These are phyloP conservation scores for Aspergillus niger DNA, from an alignment of 2,329 filamentous ascomycete genomes.

Conservation along the genomic window DNA sequence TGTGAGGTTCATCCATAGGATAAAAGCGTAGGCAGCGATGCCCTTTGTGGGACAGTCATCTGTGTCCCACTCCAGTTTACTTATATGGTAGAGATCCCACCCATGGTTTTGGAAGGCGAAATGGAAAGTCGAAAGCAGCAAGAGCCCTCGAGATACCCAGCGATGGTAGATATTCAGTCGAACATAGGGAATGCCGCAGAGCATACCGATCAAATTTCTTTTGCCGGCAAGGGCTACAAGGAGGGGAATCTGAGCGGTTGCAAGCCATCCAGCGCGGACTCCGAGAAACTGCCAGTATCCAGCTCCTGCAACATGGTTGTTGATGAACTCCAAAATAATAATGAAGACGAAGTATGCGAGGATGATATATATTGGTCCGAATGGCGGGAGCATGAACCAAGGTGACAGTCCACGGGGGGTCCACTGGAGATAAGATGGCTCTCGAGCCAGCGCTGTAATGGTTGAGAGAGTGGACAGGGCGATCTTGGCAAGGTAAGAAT, in stretches of 20 bases:
- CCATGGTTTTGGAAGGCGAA: not conserved
- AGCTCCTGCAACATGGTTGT: not conserved
- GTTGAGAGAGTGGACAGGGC: not conserved
- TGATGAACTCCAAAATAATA: not conserved
- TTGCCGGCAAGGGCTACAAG: not conserved
- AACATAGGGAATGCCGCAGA: not conserved
- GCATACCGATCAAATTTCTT: not conserved
- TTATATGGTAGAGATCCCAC: not conserved
- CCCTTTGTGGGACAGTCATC: conserved; percentile 2
- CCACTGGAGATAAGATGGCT: not conserved
- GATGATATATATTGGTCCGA: not conserved
- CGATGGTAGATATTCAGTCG: not conserved
- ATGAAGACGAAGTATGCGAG: not conserved
- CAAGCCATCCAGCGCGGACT: not conserved
- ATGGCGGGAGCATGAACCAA: not conserved
- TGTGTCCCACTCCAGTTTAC: not conserved
- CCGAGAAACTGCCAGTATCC: not conserved
- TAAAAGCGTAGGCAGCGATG: not conserved
- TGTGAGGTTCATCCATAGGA: conserved; percentile 2
- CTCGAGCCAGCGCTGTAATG: not conserved
- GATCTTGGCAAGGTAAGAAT: not conserved
- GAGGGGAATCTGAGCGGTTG: not conserved
- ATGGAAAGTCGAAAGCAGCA: not conserved
- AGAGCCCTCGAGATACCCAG: not conserved
- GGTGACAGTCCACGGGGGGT: not conserved